Evolutionary conservation across 2,329 filamentous ascomycete species (phyloP).

Genomic region (Bipolaris gigantea): DNA sequence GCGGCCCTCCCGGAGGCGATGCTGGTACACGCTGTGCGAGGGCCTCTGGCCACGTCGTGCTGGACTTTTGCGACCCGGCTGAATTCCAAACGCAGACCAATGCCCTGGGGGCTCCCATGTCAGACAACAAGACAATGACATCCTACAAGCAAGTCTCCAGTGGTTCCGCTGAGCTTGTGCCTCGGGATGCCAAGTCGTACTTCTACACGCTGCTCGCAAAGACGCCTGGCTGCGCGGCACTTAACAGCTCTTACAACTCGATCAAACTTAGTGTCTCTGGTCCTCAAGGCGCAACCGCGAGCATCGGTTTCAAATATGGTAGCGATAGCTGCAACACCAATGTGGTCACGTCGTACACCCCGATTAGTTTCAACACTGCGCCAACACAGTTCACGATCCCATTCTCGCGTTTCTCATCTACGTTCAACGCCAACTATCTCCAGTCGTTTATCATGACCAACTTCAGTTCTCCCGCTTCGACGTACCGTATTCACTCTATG

Average conservation of each 20-base stretch:
- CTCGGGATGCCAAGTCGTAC: constrained; percentile 1
- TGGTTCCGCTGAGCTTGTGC: constrained; percentile 7
- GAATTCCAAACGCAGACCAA: constrained; percentile 10
- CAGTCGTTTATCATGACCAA: constrained; percentile 7
- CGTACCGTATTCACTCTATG: constrained; percentile 4
- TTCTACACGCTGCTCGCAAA: constrained; percentile 5
- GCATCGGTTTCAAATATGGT: constrained; percentile 10
- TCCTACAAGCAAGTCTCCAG: constrained; percentile 5
- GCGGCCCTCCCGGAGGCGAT: not conserved
- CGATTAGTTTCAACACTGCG: constrained; percentile 5
- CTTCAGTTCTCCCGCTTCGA: constrained; percentile 3
- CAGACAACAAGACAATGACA: constrained; percentile 6
- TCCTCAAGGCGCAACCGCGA: constrained; percentile 5
- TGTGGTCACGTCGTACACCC: constrained; percentile 8
- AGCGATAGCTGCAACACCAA: constrained; percentile 2
- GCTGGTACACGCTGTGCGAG: constrained; percentile 1
- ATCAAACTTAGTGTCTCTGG: constrained; percentile 7
- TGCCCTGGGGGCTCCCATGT: constrained; percentile 4
- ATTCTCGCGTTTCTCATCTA: constrained; percentile 5
- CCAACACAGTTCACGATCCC: constrained; percentile 2
- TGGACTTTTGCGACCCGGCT: constrained; percentile 8
- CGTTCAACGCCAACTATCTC: constrained; percentile 1
- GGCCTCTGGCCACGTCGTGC: constrained; percentile 6
- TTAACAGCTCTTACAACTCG: constrained; percentile 8
- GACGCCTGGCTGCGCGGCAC: constrained; percentile 1